These are phyloP conservation scores for Lasiodiplodia theobromae DNA, from an alignment of 2,329 filamentous ascomycete species.

Conservation along the genomic window DNA sequence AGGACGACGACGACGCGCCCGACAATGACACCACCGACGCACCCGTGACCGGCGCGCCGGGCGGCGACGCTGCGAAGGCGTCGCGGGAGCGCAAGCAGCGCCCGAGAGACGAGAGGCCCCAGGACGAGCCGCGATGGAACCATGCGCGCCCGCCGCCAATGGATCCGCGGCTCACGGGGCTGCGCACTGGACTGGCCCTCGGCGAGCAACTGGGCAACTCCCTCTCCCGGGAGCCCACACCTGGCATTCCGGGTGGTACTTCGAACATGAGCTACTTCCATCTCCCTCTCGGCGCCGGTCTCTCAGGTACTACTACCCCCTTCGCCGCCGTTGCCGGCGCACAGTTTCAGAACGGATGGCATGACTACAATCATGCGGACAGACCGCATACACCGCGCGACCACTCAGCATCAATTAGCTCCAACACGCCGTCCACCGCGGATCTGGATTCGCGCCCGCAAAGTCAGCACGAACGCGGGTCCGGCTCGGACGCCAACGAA, in stretches of 20 bases:
- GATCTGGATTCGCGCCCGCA: slow-evolving; percentile 54
- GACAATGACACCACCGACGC: slow-evolving; percentile 36
- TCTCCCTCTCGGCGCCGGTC: slow-evolving; percentile 72
- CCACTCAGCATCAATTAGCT: slow-evolving; percentile 50
- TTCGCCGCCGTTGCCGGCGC: slow-evolving; percentile 80
- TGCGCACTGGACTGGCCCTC: slow-evolving; percentile 41
- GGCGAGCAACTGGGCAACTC: slow-evolving; percentile 46
- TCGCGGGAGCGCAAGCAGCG: slow-evolving; percentile 40
- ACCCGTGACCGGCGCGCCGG: slow-evolving; percentile 37
- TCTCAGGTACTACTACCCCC: slow-evolving; percentile 79
- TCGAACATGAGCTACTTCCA: slow-evolving; percentile 85
- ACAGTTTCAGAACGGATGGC: slow-evolving; percentile 64
- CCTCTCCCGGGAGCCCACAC: slow-evolving; percentile 58
- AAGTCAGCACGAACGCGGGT: slow-evolving; percentile 43
- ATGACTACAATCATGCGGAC: slow-evolving; percentile 41
- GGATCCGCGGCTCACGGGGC: slow-evolving; percentile 31
- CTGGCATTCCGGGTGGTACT: slow-evolving; percentile 71
- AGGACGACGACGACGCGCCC: slow-evolving; percentile 71
- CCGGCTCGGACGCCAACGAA: slow-evolving; percentile 32
- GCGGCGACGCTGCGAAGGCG: slow-evolving; percentile 38
- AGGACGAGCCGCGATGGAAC: slow-evolving; percentile 32
- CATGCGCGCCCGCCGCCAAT: slow-evolving; percentile 36
- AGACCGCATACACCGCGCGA: slow-evolving; percentile 46
- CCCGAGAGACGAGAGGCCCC: slow-evolving; percentile 35
- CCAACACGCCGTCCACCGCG: slow-evolving; percentile 54